Percentiles rank a stretch among this genome's conserved stretches.
These are phyloP conservation scores for Dioscorea dumetorum DNA, from an alignment of 106 monocot species.

Conservation along the genomic window DNA sequence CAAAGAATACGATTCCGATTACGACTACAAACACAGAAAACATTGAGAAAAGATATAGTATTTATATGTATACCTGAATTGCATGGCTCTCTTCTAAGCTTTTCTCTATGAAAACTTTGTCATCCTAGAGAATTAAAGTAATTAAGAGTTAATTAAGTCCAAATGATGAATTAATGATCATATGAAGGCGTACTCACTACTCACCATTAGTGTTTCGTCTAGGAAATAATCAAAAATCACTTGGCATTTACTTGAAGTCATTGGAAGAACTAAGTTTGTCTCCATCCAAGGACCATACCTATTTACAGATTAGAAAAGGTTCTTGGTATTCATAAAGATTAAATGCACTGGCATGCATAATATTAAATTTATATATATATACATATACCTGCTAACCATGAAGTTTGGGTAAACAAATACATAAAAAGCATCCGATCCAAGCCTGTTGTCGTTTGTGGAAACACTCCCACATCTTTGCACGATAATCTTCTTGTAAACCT, in stretches of 20 bases:
- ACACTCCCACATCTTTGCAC: conserved; percentile 65
- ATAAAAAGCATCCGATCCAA: conserved; percentile 74
- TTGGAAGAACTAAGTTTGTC: conserved; percentile 73
- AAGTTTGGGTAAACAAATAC: conserved; percentile 91
- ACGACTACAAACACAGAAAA: no score
- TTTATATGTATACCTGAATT: conserved; percentile 48
- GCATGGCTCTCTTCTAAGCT: conserved; percentile 80
- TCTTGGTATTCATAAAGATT: neutral
- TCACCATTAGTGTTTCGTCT: conserved; percentile 49
- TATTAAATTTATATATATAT: no score
- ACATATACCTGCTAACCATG: conserved; percentile 74
- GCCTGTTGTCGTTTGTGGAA: conserved; percentile 28
- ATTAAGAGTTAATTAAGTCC: neutral
- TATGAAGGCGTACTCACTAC: neutral
- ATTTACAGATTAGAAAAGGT: neutral
- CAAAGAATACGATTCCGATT: neutral
- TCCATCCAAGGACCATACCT: conserved; percentile 97
- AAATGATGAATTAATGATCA: neutral
- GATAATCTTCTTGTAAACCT: conserved; percentile 78
- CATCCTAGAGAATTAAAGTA: conserved; percentile 30
- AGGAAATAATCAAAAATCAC: conserved; percentile 93
- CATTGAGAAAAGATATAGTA: no score
- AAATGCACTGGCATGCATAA: neutral
- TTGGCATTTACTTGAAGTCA: conserved; percentile 53
- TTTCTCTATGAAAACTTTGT: conserved; percentile 48